Evolutionary conservation across 495 filamentous ascomycete species (phyloP).

Genomic region (Niebla homalea): DNA sequence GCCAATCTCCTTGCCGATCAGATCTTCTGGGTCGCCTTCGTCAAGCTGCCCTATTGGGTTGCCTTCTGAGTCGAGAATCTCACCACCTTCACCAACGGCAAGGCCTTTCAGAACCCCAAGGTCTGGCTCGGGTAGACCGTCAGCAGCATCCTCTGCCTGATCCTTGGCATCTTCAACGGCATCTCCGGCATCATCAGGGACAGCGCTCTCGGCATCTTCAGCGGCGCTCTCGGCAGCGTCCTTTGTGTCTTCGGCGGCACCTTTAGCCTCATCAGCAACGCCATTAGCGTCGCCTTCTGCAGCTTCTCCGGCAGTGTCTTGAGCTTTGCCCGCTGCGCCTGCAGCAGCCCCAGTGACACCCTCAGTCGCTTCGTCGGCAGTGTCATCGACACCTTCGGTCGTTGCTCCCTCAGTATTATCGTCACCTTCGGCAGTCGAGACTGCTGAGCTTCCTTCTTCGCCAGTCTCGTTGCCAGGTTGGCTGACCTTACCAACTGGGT

Average conservation of each 20-base stretch:
- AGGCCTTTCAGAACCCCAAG: conserved; percentile 55
- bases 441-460: conserved; percentile 20
- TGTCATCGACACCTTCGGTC: conserved; percentile 24
- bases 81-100: conserved; percentile 38
- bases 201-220: conserved; percentile 25
- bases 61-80: conserved; percentile 28
- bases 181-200: conserved; percentile 14
- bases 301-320: conserved; percentile 11
- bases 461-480: conserved; percentile 21
- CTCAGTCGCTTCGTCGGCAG: conserved; percentile 22
- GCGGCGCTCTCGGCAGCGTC: conserved; percentile 19
- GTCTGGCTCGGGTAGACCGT: conserved; percentile 31
- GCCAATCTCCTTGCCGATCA: conserved; percentile 36
- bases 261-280: conserved; percentile 6
- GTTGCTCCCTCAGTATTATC: conserved; percentile 18
- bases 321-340: conserved; percentile 20
- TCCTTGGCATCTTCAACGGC: conserved; percentile 23
- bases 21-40: conserved; percentile 30
- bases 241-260: conserved; percentile 10
- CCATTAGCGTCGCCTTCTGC: conserved; percentile 16
- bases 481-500: conserved; percentile 16
- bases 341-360: conserved; percentile 18
- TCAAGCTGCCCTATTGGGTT: conserved; percentile 28
- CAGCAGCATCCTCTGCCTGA: conserved; percentile 20
- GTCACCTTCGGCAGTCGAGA: conserved; percentile 20